These are phyloP conservation scores for Protostelium mycophagum DNA, from an alignment of 78 protist species.

Conservation along the genomic window DNA sequence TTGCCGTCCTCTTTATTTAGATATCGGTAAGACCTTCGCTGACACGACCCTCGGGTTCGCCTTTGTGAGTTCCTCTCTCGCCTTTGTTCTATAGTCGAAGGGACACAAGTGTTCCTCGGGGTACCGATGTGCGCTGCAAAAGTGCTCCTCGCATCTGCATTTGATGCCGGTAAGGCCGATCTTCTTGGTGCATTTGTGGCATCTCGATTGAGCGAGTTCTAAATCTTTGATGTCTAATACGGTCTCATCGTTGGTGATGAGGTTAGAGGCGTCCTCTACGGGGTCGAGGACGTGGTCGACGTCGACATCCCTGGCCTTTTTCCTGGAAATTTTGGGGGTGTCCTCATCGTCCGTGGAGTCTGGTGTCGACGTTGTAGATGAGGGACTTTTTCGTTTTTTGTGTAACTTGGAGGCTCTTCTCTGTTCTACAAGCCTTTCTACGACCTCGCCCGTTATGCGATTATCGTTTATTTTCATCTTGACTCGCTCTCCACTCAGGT, in stretches of 20 bases:
- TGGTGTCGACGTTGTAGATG: no score
- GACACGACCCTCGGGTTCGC: slow-evolving; percentile 64
- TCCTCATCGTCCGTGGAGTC: background rate
- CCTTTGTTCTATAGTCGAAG: slow-evolving; percentile 68
- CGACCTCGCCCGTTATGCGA: background rate
- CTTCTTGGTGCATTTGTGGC: slow-evolving; percentile 48
- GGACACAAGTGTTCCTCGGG: slow-evolving; percentile 72
- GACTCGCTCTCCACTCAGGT: background rate
- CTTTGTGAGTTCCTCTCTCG: slow-evolving; percentile 53
- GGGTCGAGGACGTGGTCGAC: background rate
- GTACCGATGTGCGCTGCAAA: slow-evolving; percentile 70
- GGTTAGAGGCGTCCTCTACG: background rate
- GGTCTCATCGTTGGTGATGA: background rate
- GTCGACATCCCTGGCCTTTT: background rate
- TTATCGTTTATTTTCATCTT: background rate
- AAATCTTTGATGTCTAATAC: background rate
- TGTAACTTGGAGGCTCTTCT: background rate
- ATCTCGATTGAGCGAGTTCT: background rate
- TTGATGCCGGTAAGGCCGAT: slow-evolving; percentile 75
- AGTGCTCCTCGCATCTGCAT: slow-evolving; percentile 71
- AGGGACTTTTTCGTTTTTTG: background rate
- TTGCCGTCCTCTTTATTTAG: background rate
- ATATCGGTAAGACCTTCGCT: slow-evolving; percentile 17
- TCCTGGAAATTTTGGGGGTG: background rate
- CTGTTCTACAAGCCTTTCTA: background rate